phyloP scores from a whole-genome alignment of 345 rosid species.

The Dimocarpus longan region DNA sequence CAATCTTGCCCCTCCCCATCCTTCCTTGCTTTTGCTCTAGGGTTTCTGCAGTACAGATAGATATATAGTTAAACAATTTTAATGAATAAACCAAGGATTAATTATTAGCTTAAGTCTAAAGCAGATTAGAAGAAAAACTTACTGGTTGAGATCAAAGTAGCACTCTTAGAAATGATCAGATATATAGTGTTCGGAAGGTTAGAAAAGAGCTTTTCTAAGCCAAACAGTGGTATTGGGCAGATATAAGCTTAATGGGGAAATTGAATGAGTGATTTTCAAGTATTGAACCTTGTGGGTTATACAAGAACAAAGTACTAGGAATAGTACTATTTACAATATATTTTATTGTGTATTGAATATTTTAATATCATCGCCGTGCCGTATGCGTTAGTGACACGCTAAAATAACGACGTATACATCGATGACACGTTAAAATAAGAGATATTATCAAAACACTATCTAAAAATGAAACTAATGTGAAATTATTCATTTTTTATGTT shows the following conservation, averaged over 20 bases:
- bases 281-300: background rate
- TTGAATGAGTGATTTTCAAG: conserved; percentile 3
- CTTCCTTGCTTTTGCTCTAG: conserved; percentile 22
- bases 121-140: conserved; percentile 21
- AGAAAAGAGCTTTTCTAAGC: conserved; percentile 19
- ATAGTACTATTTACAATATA: background rate
- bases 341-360: background rate
- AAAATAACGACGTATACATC: background rate
- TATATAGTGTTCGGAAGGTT: background rate
- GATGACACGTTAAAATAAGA: too few relatives aligned
- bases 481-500: too few relatives aligned
- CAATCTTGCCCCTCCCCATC: conserved; percentile 60
- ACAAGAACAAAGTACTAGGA: background rate
- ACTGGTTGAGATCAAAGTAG: conserved; percentile 26
- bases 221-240: conserved; percentile 7
- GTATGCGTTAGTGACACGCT: background rate
- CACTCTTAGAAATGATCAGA: conserved; percentile 11
- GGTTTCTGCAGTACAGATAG: conserved; percentile 31
- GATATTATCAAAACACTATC: too few relatives aligned
- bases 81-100: conserved; percentile 3
- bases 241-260: conserved; percentile 5
- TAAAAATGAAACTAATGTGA: too few relatives aligned
- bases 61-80: background rate
- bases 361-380: background rate
- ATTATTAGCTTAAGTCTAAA: conserved; percentile 6